These are phyloP conservation scores for Rhizophora mangle DNA, from an alignment of 345 rosid species.

Conservation along the genomic window DNA sequence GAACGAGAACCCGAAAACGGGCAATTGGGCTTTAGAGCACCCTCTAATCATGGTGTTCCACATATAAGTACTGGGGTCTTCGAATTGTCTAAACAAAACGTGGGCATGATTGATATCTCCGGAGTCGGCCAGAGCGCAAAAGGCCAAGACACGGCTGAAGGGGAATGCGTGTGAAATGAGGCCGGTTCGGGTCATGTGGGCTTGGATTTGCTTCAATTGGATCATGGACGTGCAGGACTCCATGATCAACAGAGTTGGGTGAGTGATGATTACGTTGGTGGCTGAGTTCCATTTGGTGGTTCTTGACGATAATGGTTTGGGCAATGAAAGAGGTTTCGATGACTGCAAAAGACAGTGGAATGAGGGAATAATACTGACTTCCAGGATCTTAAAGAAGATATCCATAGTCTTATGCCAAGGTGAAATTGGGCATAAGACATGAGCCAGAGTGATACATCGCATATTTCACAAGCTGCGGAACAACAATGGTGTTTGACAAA, in stretches of 20 bases:
- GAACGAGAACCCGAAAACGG: conserved; percentile 19
- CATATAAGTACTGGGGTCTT: conserved; percentile 36
- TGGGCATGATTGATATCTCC: conserved; percentile 34
- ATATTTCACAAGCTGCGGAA: no score
- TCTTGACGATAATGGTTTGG: conserved; percentile 8
- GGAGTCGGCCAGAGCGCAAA: conserved; percentile 33
- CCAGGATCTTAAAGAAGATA: background rate
- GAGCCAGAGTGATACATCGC: no score
- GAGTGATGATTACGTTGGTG: conserved; percentile 28
- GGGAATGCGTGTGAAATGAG: conserved; percentile 44
- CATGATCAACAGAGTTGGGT: conserved; percentile 36
- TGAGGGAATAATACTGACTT: background rate
- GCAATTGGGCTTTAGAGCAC: conserved; percentile 18
- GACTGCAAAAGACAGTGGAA: background rate
- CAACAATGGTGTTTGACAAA: no score
- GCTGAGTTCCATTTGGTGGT: conserved; percentile 38
- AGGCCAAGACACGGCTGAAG: conserved; percentile 39
- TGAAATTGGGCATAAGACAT: no score
- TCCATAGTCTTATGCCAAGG: conserved; percentile 7
- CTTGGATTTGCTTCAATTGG: conserved; percentile 41
- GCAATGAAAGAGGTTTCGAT: background rate
- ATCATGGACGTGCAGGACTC: conserved; percentile 38
- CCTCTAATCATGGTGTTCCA: conserved; percentile 53
- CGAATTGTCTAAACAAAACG: conserved; percentile 27
- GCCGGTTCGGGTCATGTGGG: conserved; percentile 36